Conservation (phyloP, 1,284 basidiomycete genomes). For the Trichosporon ovoides region DNA sequence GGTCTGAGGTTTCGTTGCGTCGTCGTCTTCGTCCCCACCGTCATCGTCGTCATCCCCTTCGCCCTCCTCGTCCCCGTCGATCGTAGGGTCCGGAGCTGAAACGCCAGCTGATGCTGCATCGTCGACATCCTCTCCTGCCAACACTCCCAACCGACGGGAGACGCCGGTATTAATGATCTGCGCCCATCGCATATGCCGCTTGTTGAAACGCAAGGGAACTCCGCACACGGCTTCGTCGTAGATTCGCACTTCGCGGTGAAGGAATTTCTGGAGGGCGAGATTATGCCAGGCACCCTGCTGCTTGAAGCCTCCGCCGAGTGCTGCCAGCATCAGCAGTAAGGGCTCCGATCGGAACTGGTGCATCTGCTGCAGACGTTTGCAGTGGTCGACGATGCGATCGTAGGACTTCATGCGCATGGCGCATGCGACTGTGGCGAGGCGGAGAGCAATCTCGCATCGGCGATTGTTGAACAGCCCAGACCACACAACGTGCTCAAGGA, state of each 20-base stretch:
- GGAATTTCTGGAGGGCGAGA: constrained; percentile 70
- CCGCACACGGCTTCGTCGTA: constrained; percentile 60
- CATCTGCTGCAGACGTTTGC: constrained; percentile 56
- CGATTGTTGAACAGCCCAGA: constrained; percentile 70
- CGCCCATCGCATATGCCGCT: constrained; percentile 41
- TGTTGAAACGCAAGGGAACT: constrained; percentile 49
- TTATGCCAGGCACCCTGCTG: constrained; percentile 66
- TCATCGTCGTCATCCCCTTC: constrained; percentile 22
- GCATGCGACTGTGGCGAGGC: constrained; percentile 66
- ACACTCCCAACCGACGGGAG: constrained; percentile 23
- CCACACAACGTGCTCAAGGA: constrained; percentile 69
- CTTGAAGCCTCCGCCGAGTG: constrained; percentile 60
- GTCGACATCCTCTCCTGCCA: constrained; percentile 9
- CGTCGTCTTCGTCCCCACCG: constrained; percentile 19
- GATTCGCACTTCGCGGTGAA: constrained; percentile 68
- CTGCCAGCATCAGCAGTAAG: constrained; percentile 64
- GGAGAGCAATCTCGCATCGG: constrained; percentile 63
- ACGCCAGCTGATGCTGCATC: not conserved
- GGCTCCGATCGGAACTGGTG: constrained; percentile 64
- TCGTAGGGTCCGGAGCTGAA: not conserved
- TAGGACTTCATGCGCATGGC: constrained; percentile 59
- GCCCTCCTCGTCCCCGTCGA: constrained; percentile 12
- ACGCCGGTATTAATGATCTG: constrained; percentile 23
- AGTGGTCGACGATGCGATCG: constrained; percentile 58
- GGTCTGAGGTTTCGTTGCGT: not conserved